Evolutionary conservation across 75 land plant genomes (phyloP).

Genomic region (Sequoia sempervirens): DNA sequence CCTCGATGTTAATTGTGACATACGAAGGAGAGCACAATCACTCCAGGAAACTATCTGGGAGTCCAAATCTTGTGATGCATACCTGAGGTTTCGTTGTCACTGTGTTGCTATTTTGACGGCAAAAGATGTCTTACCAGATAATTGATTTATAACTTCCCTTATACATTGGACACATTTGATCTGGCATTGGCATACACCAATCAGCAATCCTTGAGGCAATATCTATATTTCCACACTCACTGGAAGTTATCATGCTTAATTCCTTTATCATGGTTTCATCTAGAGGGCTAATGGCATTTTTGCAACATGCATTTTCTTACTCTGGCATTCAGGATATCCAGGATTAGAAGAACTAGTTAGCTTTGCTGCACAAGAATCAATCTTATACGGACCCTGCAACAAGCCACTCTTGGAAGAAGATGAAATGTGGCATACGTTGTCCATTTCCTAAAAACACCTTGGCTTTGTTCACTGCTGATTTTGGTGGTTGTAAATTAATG

Average conservation of each 20-base stretch:
- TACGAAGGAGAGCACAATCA: conserved; percentile 90
- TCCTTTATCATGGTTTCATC: background rate
- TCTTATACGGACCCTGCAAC: background rate
- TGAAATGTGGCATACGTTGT: background rate
- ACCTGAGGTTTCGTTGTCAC: background rate
- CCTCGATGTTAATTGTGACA: conserved; percentile 79
- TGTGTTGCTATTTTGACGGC: background rate
- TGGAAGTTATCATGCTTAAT: background rate
- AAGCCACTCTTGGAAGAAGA: background rate
- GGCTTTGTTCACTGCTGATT: background rate
- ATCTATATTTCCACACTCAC: background rate
- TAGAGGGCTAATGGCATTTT: background rate
- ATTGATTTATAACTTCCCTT: background rate
- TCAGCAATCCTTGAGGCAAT: conserved; percentile 1
- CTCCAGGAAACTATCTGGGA: conserved; percentile 27
- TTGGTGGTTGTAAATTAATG: conserved; percentile 8
- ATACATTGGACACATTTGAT: background rate
- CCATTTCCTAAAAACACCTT: background rate
- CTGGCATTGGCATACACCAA: background rate
- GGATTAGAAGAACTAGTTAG: background rate
- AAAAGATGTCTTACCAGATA: background rate
- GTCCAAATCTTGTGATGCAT: conserved; percentile 11
- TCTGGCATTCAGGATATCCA: conserved; percentile 3
- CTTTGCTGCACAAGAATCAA: background rate
- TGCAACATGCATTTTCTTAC: background rate